Evolutionary conservation across 2,329 filamentous ascomycete genomes (phyloP), one percentile per base, ranked within the genome.

Genomic region (Diaporthe sp.): DNA sequence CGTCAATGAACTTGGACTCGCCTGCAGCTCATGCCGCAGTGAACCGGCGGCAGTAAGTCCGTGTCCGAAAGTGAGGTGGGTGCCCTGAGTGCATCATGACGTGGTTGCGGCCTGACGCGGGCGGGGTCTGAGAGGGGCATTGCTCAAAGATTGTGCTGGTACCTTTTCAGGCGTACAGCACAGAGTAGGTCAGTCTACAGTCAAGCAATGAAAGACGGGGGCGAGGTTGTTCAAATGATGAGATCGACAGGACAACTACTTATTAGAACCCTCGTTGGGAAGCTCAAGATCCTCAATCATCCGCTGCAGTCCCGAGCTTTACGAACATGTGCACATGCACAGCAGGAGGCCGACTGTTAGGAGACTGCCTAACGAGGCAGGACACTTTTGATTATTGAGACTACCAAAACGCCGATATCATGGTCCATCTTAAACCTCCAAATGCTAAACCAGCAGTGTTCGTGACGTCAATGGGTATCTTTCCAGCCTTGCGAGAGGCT

Each of bases 391-490:
- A 51, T 53, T 51, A 68, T 68, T 51, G 63, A 27, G 63, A 53
- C 63, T 53, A 68, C 63, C 63, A 53, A 66, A 68, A 68, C 63
- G 63, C 63, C 63, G 10, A 53, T 68, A 53, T 53, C 47, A 53
- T 39, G 47, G 63, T 68, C 44, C 44, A 68, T 68, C 63, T 68
- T 68, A 32, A 30, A 53, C 63, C 63, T 68, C 63, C 63, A 68
- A 68, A 68, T 53, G 63, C 63, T 39, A 68, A 71, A 42, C 35
- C 70, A 42, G 35, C n/a, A 63, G 3, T 63, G 44, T 61, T 71
- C 32, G 19, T 73, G 44, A 65, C 70, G 65, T 75, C 66, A 70
- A 71, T 47, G 73, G 72, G 73, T 73, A 75, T 73, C 73, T 70
- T 70, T 70, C 51, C 66, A 70, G 44, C 66, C 56, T 68, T 44